Conservation (phyloP, 2,329 filamentous ascomycete genomes). For the Colletotrichum sp. region DNA sequence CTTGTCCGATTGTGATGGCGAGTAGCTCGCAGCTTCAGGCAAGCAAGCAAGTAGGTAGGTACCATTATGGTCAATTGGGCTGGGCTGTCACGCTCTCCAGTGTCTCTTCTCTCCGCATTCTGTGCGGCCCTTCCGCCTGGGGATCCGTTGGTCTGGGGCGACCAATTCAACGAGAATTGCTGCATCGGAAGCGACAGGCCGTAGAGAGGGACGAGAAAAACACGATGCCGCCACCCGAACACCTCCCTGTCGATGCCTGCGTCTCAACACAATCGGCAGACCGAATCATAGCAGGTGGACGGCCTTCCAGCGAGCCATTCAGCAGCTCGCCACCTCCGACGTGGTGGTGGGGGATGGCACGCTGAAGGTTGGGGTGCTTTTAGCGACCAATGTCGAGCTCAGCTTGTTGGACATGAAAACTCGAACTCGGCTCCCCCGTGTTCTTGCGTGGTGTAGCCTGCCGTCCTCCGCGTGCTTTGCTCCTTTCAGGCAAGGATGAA, state of each 20-base stretch:
- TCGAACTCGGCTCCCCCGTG: constrained; percentile 3
- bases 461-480: neutral
- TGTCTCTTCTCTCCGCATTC: neutral
- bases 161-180: constrained; percentile 23
- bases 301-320: neutral
- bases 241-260: neutral
- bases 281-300: neutral
- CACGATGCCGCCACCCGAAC: neutral
- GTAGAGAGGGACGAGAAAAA: constrained; percentile 4
- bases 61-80: neutral
- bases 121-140: neutral
- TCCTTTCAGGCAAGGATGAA: neutral
- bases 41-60: neutral
- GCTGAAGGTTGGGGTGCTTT: constrained; percentile 10
- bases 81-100: neutral
- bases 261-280: constrained; percentile 8
- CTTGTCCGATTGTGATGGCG: neutral
- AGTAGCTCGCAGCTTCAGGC: neutral
- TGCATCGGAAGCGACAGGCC: neutral
- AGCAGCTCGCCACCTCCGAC: neutral
- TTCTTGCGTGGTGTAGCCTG: neutral
- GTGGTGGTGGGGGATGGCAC: constrained; percentile 6
- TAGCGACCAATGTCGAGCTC: neutral
- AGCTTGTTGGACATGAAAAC: neutral
- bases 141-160: neutral